Evolutionary conservation across 805 yeast genomes (phyloP), one percentile per base, ranked within the genome.

Genomic region (Hanseniaspora vineae): DNA sequence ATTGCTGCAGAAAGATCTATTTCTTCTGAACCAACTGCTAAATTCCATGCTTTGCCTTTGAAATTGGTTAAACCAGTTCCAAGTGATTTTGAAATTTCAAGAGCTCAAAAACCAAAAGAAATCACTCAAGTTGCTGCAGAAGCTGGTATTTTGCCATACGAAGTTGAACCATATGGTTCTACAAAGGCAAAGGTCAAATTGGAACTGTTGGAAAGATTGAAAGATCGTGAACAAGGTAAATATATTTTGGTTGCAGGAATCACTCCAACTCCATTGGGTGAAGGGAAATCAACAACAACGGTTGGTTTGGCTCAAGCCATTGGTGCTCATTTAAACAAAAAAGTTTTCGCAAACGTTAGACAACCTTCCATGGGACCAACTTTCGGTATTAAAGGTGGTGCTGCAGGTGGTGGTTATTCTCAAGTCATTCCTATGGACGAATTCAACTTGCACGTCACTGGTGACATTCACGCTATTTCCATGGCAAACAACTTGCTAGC

Each of bases 351-450:
- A 53, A 83, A 82, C 60, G 92, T 83, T 46, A 77, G 92, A 71
- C 92, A 83, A 63, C 92, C 92, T 23, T 80, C 88, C 9, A 81
- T 83, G 89, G 92, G 92, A 48, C 92, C 92, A 54, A 83, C 92
- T 17, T 83, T 83, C 58, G 92, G 92, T 68, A 81, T 83, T 55
- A 83, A 83, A 64, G 92, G 92, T 66, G 92, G 92, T 67, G 92
- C 92, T 55, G 92, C 92, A 8, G 92, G 92, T 62, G 90, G 92
- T 64, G 92, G 92, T 51, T 83, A 82, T 61, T 80, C 92, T 31
- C 90, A 83, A 66, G 92, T 83, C 32, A 81, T 83, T 61, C 92
- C 92, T 53, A 83, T 83, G 92, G 90, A 83, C 65, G 92, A 83
- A 61, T 83, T 83, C 70, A 83, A 83, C 69, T 76, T 83, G 83